phyloP scores from a whole-genome alignment of 2,329 filamentous ascomycete species.

The Aureobasidium vineae region DNA sequence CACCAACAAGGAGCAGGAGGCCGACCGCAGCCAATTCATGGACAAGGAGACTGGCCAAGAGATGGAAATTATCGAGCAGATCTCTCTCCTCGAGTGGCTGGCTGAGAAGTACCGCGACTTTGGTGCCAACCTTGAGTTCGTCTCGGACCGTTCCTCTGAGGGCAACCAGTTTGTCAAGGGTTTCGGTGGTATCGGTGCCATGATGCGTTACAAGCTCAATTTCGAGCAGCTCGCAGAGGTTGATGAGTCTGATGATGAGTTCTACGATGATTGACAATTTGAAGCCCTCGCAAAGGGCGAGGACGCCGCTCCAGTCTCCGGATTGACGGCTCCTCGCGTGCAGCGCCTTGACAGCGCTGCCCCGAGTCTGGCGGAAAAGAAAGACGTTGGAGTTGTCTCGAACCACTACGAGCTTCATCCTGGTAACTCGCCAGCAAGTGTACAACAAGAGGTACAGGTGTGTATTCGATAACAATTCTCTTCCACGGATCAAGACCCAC shows the following conservation, averaged over 20 bases:
- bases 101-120: conserved; percentile 99
- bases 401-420: conserved; percentile 23
- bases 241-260: conserved; percentile 72
- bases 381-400: conserved; percentile 24
- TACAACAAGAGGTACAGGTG: conserved; percentile 26
- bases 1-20: conserved; percentile 82
- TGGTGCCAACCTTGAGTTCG: conserved; percentile 91
- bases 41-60: conserved; percentile 95
- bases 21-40: conserved; percentile 79
- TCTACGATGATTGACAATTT: conserved; percentile 65
- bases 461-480: neutral
- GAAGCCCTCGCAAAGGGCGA: conserved; percentile 75
- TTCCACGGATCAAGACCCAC: neutral
- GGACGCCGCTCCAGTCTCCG: conserved; percentile 67
- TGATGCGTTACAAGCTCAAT: conserved; percentile 99
- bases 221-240: conserved; percentile 97
- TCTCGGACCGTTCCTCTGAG: conserved; percentile 95
- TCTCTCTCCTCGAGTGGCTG: conserved; percentile 98
- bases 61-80: conserved; percentile 88
- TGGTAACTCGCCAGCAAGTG: conserved; percentile 25
- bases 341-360: conserved; percentile 35
- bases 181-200: conserved; percentile 95
- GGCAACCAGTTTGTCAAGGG: conserved; percentile 99
- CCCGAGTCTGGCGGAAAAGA: conserved; percentile 25
- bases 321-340: conserved; percentile 56